Evolutionary conservation across 2,329 filamentous ascomycete genomes (phyloP).

Genomic region (Curvularia hawaiiensis): DNA sequence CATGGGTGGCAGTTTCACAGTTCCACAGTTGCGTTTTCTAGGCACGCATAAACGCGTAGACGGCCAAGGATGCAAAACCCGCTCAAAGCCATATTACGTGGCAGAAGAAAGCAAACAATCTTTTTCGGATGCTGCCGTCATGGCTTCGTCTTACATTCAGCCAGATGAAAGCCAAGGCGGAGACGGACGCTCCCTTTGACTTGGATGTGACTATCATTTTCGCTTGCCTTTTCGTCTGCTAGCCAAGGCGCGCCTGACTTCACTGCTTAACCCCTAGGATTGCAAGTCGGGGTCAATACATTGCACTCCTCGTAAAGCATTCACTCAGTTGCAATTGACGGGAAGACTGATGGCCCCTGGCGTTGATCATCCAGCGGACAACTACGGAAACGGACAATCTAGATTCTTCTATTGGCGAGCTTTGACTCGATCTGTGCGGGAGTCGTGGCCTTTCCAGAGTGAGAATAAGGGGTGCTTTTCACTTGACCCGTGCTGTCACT

Average conservation of each 20-base stretch:
- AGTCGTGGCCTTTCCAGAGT: neutral
- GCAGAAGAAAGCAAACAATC: neutral
- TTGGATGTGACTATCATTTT: neutral
- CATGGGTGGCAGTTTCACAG: neutral
- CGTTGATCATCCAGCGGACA: neutral
- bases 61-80: neutral
- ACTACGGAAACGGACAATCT: neutral
- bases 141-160: neutral
- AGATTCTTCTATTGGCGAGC: neutral
- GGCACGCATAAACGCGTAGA: neutral
- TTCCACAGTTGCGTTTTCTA: neutral
- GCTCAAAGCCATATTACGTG: neutral
- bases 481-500: neutral
- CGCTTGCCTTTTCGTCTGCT: neutral
- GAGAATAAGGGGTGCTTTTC: neutral
- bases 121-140: neutral
- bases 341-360: neutral
- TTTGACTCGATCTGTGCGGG: neutral
- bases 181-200: neutral
- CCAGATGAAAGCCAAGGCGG: neutral
- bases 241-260: neutral
- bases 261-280: neutral
- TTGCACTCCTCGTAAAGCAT: too few species aligned
- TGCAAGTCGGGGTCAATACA: neutral
- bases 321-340: neutral